A percentile compares a stretch with the other conserved stretches of the same genome.
phyloP scores from a whole-genome alignment of 352 stramenopile species.

The Pythium monospermum region DNA sequence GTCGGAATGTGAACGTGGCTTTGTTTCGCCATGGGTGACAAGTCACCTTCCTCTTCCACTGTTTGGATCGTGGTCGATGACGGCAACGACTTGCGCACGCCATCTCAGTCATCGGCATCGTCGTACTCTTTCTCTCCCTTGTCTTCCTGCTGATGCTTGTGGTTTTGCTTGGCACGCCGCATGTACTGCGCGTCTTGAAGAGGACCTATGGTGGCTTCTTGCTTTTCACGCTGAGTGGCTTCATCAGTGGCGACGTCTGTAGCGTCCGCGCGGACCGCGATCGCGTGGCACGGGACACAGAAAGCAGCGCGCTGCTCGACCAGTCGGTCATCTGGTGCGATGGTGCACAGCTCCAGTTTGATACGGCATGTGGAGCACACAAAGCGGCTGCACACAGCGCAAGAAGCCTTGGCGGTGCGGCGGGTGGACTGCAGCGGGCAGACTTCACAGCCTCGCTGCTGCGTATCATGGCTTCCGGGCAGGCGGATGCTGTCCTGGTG shows the following conservation, averaged over 20 bases:
- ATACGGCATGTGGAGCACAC: conserved; percentile 52
- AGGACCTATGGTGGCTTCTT: neutral
- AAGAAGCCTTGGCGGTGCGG: conserved; percentile 15
- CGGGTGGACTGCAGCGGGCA: conserved; percentile 6
- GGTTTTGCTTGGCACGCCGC: neutral
- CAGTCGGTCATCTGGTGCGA: conserved; percentile 4
- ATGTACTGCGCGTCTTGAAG: neutral
- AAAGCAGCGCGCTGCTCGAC: conserved; percentile 16
- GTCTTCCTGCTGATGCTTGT: too few species aligned
- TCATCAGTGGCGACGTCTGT: conserved; percentile 17
- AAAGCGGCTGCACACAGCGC: conserved; percentile 38
- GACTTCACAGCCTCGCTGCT: conserved; percentile 14
- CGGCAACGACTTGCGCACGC: neutral
- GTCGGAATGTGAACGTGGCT: too few species aligned
- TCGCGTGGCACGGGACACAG: conserved; percentile 20
- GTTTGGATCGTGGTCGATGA: neutral
- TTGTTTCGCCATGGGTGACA: too few species aligned
- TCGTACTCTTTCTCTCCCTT: too few species aligned
- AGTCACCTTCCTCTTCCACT: neutral
- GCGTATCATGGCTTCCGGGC: neutral
- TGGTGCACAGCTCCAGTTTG: conserved; percentile 34
- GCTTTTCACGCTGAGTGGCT: neutral
- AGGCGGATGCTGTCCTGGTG: conserved; percentile 8
- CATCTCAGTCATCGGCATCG: too few species aligned
- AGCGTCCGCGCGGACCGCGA: conserved; percentile 12